These are phyloP conservation scores for Aspergillus brasiliensis DNA, from an alignment of 2,329 filamentous ascomycete species.

Conservation along the genomic window DNA sequence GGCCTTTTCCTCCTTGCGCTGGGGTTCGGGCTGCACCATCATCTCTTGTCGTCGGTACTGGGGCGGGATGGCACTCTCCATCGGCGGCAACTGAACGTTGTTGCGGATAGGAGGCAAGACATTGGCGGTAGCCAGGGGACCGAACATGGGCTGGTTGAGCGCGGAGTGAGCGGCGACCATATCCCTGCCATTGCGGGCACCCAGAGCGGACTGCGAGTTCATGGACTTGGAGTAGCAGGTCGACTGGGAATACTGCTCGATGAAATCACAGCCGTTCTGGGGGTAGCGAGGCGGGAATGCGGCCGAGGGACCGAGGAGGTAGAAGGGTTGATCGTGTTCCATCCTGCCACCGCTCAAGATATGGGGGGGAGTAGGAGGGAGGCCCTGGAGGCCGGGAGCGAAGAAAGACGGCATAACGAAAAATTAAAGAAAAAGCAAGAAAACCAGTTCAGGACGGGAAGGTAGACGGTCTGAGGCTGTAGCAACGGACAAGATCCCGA, in stretches of 20 bases:
- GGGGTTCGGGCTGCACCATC: constrained; percentile 38
- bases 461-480: constrained; percentile 38
- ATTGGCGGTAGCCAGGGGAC: constrained; percentile 35
- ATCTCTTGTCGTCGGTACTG: constrained; percentile 47
- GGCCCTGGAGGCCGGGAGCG: constrained; percentile 42
- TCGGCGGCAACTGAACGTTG: constrained; percentile 43
- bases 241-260: constrained; percentile 50
- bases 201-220: constrained; percentile 32
- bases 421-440: constrained; percentile 18
- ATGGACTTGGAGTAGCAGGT: constrained; percentile 41
- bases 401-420: constrained; percentile 47
- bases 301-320: constrained; percentile 39
- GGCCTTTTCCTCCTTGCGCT: constrained; percentile 64
- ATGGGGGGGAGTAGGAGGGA: constrained; percentile 47
- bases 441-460: constrained; percentile 39
- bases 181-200: constrained; percentile 38
- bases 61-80: constrained; percentile 44
- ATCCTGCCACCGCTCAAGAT: constrained; percentile 39
- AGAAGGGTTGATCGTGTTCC: constrained; percentile 43
- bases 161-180: constrained; percentile 28
- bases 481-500: constrained; percentile 8
- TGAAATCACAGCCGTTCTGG: constrained; percentile 48
- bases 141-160: constrained; percentile 40
- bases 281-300: constrained; percentile 45
- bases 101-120: constrained; percentile 45